These are phyloP conservation scores for Ceratocystis alfenasii DNA, from an alignment of 2,329 filamentous ascomycete genomes.

Conservation along the genomic window DNA sequence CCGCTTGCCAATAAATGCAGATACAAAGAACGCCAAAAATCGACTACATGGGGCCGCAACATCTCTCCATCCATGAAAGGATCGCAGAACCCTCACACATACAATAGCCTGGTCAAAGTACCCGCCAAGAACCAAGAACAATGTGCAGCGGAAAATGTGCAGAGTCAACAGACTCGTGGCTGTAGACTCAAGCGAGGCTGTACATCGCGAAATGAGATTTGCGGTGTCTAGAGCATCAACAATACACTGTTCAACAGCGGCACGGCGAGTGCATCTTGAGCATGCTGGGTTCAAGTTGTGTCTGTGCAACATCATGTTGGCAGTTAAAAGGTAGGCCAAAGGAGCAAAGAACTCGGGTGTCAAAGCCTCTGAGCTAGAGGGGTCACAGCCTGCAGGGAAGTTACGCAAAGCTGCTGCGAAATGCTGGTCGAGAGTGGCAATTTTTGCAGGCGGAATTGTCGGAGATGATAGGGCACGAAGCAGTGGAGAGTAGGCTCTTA, in stretches of 20 bases:
- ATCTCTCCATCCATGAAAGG: slow-evolving; percentile 58
- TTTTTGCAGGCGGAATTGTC: slow-evolving; percentile 51
- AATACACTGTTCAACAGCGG: slow-evolving; percentile 67
- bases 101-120: slow-evolving; percentile 60
- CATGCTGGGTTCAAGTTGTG: slow-evolving; percentile 73
- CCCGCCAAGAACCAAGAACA: slow-evolving; percentile 65
- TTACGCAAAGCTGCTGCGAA: slow-evolving; percentile 62
- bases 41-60: slow-evolving; percentile 69
- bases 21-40: slow-evolving; percentile 70
- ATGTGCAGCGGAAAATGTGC: slow-evolving; percentile 76
- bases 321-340: slow-evolving; percentile 66
- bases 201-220: slow-evolving; percentile 56
- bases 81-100: slow-evolving; percentile 59
- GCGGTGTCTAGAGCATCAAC: slow-evolving; percentile 67
- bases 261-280: slow-evolving; percentile 49
- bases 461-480: slow-evolving; percentile 57
- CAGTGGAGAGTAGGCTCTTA: slow-evolving; percentile 63
- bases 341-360: slow-evolving; percentile 65
- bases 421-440: slow-evolving; percentile 71
- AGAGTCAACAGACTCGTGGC: slow-evolving; percentile 65
- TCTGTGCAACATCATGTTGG: slow-evolving; percentile 73
- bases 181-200: slow-evolving; percentile 48
- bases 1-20: slow-evolving; percentile 47
- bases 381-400: slow-evolving; percentile 64
- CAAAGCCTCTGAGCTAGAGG: slow-evolving; percentile 52